These are phyloP conservation scores for Acacia acuminata DNA, from an alignment of 306 rosid species.

Conservation along the genomic window DNA sequence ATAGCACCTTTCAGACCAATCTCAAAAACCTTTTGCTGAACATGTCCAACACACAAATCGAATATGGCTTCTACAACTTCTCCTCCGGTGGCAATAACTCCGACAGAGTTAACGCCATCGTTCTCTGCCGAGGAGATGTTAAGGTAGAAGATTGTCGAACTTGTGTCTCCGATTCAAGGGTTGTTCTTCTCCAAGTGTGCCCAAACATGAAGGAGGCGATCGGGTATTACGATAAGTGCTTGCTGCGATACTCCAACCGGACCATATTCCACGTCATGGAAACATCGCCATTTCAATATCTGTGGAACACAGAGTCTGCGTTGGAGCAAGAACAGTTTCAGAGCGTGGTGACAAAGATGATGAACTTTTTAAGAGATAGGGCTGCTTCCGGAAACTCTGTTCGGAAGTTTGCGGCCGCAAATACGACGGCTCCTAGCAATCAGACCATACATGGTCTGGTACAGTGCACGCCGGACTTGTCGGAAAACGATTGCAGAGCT, in stretches of 20 bases:
- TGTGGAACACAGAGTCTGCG: background rate
- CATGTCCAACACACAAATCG: background rate
- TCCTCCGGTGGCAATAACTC: slow-evolving; percentile 19
- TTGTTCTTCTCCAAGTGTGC: slow-evolving; percentile 12
- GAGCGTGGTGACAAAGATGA: background rate
- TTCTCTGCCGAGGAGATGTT: slow-evolving; percentile 43
- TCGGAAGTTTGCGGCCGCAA: background rate
- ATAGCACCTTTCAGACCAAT: slow-evolving; percentile 28
- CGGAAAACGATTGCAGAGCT: background rate
- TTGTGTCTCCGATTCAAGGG: slow-evolving; percentile 30
- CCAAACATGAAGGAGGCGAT: slow-evolving; percentile 40
- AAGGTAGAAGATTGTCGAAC: slow-evolving; percentile 2
- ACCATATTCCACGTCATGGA: background rate
- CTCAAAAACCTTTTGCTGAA: slow-evolving; percentile 36
- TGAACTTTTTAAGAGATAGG: background rate
- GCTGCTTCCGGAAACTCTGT: background rate
- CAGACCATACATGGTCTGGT: slow-evolving; percentile 14
- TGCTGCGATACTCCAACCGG: slow-evolving; percentile 31
- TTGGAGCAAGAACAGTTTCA: background rate
- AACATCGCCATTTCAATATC: background rate
- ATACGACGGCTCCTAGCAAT: background rate
- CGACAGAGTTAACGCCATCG: slow-evolving; percentile 26
- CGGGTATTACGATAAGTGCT: slow-evolving; percentile 23
- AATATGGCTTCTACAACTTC: slow-evolving; percentile 28
- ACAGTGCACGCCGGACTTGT: slow-evolving; percentile 40